Conservation (phyloP, 345 rosid genomes). For the Psidium guajava region DNA sequence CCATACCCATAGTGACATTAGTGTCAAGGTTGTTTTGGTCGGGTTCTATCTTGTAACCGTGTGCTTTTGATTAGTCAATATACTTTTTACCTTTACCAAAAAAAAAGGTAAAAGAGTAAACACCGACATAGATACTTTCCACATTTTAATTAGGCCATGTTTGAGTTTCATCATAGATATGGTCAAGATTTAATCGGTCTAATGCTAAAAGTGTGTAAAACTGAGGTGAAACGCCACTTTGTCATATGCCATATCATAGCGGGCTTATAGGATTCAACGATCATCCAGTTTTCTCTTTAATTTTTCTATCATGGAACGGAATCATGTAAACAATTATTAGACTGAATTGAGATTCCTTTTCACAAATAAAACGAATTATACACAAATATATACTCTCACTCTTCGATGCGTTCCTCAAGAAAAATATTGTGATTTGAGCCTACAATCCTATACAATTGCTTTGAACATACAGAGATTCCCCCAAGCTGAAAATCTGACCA, state of each 20-base stretch:
- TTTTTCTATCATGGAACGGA: background rate
- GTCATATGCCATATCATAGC: background rate
- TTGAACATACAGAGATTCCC: conserved; percentile 1
- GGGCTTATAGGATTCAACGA: background rate
- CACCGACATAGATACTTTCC: background rate
- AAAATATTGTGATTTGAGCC: background rate
- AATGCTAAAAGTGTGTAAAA: background rate
- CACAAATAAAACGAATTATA: background rate
- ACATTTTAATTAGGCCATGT: background rate
- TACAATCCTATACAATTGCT: background rate
- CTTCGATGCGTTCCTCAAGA: background rate
- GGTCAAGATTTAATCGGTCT: background rate
- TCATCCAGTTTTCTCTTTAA: background rate
- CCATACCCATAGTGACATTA: no score
- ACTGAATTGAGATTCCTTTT: background rate
- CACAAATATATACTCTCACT: background rate
- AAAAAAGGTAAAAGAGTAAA: no score
- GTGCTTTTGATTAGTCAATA: no score
- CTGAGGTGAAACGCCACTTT: background rate
- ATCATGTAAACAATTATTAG: background rate
- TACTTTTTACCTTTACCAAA: background rate
- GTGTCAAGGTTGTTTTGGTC: no score
- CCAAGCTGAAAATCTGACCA: conserved; percentile 34
- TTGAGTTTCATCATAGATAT: background rate
- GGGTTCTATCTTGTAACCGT: no score